Evolutionary conservation across 306 rosid species (phyloP).

Genomic region (Dicorynia guianensis): DNA sequence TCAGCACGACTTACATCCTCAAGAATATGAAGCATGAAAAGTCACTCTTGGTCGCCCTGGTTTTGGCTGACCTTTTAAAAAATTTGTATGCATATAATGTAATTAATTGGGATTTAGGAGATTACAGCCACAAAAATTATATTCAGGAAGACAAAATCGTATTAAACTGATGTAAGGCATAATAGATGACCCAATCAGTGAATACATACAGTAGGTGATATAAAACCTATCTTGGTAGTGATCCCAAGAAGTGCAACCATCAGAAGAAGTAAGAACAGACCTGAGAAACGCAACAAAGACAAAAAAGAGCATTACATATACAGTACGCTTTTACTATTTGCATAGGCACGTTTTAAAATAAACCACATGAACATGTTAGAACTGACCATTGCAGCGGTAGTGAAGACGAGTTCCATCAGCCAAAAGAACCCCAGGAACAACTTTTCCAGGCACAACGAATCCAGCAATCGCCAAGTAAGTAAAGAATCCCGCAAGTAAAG

Average conservation of each 20-base stretch:
- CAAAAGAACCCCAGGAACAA: constrained; percentile 65
- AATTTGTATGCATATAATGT: background rate
- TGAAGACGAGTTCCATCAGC: constrained; percentile 58
- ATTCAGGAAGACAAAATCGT: background rate
- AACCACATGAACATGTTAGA: background rate
- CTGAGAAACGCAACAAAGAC: constrained; percentile 46
- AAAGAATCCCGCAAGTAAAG: constrained; percentile 64
- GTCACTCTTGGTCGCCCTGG: background rate
- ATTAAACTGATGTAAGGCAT: background rate
- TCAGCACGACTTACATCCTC: constrained; percentile 28
- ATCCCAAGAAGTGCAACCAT: constrained; percentile 71
- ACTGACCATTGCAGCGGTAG: constrained; percentile 73
- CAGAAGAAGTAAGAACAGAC: constrained; percentile 65
- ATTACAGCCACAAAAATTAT: constrained; percentile 7
- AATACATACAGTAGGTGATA: constrained; percentile 81
- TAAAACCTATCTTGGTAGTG: constrained; percentile 61
- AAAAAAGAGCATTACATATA: background rate
- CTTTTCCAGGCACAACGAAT: constrained; percentile 73
- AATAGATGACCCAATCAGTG: background rate
- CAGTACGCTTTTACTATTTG: constrained; percentile 3
- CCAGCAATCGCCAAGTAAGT: constrained; percentile 83
- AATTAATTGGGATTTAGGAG: constrained; percentile 5
- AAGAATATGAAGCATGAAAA: background rate
- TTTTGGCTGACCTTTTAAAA: background rate
- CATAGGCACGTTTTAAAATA: background rate